A percentile compares a stretch with the other conserved stretches of the same genome.
Evolutionary conservation across 192 early-diverging fungal species (phyloP).

Genomic region (Coemansia sp.): DNA sequence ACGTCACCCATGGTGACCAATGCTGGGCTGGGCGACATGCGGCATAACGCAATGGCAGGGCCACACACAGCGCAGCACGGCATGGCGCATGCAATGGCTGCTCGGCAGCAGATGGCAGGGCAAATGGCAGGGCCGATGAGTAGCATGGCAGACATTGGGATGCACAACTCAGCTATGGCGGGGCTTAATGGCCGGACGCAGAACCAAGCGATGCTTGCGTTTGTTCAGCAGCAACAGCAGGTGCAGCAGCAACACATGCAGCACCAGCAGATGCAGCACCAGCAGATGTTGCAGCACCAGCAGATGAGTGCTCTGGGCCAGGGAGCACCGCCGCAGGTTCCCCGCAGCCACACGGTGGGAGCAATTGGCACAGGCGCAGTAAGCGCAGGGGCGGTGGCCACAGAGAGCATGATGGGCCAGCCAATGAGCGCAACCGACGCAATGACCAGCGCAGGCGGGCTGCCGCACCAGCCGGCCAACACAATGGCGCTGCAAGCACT

Average conservation of each 20-base stretch:
- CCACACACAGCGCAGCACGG: not conserved
- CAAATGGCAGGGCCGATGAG: slow-evolving; percentile 10
- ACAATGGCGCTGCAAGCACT: not conserved
- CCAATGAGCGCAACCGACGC: not conserved
- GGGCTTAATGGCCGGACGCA: slow-evolving; percentile 2
- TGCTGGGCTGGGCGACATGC: not conserved
- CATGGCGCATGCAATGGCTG: slow-evolving; percentile 1
- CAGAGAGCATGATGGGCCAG: not conserved
- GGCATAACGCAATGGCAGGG: slow-evolving; percentile 5
- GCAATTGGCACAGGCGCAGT: not conserved
- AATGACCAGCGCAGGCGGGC: not conserved
- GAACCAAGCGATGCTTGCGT: slow-evolving; percentile 20
- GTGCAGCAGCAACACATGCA: slow-evolving; percentile 8
- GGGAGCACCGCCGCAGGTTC: slow-evolving; percentile 1
- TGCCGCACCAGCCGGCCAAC: not conserved
- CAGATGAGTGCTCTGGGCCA: not conserved
- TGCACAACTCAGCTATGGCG: slow-evolving; percentile 12
- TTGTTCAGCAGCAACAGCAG: slow-evolving; percentile 20
- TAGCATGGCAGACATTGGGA: slow-evolving; percentile 17
- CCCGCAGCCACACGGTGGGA: not conserved
- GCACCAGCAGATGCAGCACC: slow-evolving; percentile 17
- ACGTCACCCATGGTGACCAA: slow-evolving; percentile 29
- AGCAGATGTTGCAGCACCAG: slow-evolving; percentile 9
- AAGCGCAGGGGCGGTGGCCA: not conserved
- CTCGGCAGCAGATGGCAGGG: slow-evolving; percentile 1